Conservation (phyloP, 192 early-diverging fungal species). For the Coemansia sp. region DNA sequence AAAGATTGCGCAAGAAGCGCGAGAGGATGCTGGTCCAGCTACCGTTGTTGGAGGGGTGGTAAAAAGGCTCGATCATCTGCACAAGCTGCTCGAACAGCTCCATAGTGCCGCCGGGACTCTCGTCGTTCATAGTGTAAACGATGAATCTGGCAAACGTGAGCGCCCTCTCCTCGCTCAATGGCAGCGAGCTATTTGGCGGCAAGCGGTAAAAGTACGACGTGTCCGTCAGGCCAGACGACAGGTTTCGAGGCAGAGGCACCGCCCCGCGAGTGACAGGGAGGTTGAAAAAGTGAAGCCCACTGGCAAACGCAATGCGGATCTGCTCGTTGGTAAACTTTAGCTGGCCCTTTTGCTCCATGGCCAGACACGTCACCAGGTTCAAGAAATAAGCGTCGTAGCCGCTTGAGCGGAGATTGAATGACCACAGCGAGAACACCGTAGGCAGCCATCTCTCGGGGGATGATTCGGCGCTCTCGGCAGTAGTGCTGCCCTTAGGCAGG, state of each 20-base stretch:
- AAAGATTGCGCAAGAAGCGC: constrained; percentile 69
- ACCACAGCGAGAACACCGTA: constrained; percentile 85
- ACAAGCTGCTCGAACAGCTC: constrained; percentile 75
- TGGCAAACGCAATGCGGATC: constrained; percentile 53
- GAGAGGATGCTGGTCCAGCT: constrained; percentile 79
- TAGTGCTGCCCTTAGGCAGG: background rate
- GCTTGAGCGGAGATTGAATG: constrained; percentile 62
- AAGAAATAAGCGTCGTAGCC: constrained; percentile 74
- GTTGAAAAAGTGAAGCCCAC: constrained; percentile 54
- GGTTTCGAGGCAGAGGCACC: constrained; percentile 24
- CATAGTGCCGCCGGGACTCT: constrained; percentile 60
- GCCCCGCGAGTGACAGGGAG: constrained; percentile 37
- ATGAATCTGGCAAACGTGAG: constrained; percentile 75
- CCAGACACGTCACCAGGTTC: constrained; percentile 72
- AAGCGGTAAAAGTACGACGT: constrained; percentile 44
- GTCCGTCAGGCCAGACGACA: constrained; percentile 26
- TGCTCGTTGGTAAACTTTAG: constrained; percentile 46
- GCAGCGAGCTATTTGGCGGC: constrained; percentile 31
- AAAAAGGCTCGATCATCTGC: constrained; percentile 86
- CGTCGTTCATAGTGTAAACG: constrained; percentile 72
- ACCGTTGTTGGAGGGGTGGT: constrained; percentile 92
- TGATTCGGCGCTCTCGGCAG: constrained; percentile 21
- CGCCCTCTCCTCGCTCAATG: constrained; percentile 49
- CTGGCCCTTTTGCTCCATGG: constrained; percentile 51
- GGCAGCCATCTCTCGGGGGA: constrained; percentile 72